Percentiles rank a stretch among this genome's conserved stretches.
Conservation (phyloP, 169 alveolate genomes). For the Plasmodium cynomolgi region DNA sequence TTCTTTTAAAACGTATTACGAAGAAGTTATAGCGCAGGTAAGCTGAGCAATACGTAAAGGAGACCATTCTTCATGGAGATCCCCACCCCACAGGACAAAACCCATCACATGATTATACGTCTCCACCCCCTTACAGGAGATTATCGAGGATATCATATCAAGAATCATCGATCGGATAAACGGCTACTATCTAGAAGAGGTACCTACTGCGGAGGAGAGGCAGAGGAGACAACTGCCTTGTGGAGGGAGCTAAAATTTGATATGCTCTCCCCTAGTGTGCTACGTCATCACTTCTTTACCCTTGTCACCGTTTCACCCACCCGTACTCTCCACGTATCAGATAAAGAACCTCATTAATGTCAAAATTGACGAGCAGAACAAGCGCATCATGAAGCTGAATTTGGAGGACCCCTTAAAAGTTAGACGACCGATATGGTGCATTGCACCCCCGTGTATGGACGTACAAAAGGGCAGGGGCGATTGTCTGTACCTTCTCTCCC, state of each 20-base stretch:
- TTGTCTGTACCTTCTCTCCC: neutral
- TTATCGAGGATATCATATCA: constrained; percentile 52
- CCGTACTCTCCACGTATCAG: neutral
- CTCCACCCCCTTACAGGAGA: neutral
- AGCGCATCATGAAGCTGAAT: constrained; percentile 30
- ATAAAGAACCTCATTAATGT: constrained; percentile 34
- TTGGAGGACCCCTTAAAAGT: constrained; percentile 23
- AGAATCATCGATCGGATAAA: constrained; percentile 53
- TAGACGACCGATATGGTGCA: neutral
- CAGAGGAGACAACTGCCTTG: neutral
- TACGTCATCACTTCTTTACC: neutral
- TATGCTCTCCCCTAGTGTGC: neutral
- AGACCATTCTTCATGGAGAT: neutral
- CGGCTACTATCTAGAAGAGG: constrained; percentile 58
- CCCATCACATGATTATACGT: neutral
- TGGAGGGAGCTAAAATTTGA: neutral
- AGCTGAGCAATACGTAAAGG: neutral
- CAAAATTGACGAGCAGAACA: constrained; percentile 56
- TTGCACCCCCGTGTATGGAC: neutral
- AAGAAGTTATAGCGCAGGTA: constrained; percentile 45
- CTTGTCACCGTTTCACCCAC: neutral
- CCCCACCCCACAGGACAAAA: neutral
- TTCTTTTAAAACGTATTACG: constrained; percentile 47
- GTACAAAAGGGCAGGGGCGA: neutral
- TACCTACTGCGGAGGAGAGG: neutral